Percentiles rank a stretch among this genome's conserved stretches.
phyloP scores from a whole-genome alignment of 2,329 filamentous ascomycete genomes.

The Fusarium proliferatum region DNA sequence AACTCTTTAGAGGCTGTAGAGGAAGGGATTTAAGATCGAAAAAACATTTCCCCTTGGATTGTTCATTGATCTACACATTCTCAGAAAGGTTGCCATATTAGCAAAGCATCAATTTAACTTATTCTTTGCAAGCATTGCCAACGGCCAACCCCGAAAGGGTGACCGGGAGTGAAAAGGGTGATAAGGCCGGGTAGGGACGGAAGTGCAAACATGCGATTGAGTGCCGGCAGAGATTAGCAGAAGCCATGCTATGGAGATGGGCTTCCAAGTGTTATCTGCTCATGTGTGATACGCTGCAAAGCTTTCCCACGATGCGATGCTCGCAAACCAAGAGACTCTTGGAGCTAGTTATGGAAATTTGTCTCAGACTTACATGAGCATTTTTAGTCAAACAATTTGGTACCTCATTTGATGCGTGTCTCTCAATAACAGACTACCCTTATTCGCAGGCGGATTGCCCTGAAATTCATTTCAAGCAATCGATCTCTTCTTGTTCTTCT shows the following conservation, averaged over 20 bases:
- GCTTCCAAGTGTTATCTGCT: constrained; percentile 17
- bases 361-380: not conserved
- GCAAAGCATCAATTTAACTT: not conserved
- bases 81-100: not conserved
- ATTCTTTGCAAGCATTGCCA: constrained; percentile 29
- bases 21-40: not conserved
- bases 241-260: not conserved
- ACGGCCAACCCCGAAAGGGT: constrained; percentile 16
- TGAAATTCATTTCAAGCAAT: not conserved
- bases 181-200: constrained; percentile 26
- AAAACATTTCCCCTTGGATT: not conserved
- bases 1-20: not conserved
- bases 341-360: not conserved
- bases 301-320: constrained; percentile 5
- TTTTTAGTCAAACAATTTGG: not conserved
- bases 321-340: constrained; percentile 11
- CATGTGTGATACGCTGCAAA: constrained; percentile 20
- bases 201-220: not conserved
- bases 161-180: constrained; percentile 6
- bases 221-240: not conserved
- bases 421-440: not conserved
- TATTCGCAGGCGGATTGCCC: not conserved
- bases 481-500: not conserved
- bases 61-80: not conserved
- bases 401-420: not conserved